Conservation (phyloP, 345 rosid species). For the Pistacia vera region DNA sequence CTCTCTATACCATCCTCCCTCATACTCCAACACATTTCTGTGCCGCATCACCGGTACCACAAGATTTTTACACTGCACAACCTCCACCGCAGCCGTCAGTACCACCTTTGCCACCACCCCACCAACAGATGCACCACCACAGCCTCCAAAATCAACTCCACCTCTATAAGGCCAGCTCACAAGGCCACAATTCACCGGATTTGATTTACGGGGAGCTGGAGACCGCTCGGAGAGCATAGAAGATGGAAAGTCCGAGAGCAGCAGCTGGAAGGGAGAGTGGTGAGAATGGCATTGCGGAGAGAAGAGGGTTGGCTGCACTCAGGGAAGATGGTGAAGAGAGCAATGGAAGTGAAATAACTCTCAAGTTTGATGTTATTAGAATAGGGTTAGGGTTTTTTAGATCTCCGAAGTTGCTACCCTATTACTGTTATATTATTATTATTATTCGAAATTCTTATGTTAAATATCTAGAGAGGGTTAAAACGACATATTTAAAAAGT, state of each 20-base stretch:
- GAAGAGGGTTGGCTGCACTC: conserved; percentile 66
- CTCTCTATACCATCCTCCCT: conserved; percentile 62
- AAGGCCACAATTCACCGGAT: conserved; percentile 54
- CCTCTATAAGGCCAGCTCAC: conserved; percentile 49
- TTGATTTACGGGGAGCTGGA: conserved; percentile 45
- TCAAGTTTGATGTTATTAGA: conserved; percentile 52
- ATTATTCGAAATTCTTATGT: conserved; percentile 21
- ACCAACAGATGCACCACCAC: conserved; percentile 46
- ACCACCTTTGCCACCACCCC: conserved; percentile 33
- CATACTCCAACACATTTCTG: conserved; percentile 71
- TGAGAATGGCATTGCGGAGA: conserved; percentile 52
- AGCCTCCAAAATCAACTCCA: conserved; percentile 61
- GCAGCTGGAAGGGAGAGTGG: conserved; percentile 75
- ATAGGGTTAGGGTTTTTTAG: conserved; percentile 31
- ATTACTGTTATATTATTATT: not conserved
- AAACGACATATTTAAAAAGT: conserved; percentile 28
- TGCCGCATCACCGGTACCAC: conserved; percentile 58
- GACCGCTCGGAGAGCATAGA: conserved; percentile 80
- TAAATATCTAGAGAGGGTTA: conserved; percentile 27
- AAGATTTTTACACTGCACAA: conserved; percentile 60
- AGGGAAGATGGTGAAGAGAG: conserved; percentile 78
- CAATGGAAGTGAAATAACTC: conserved; percentile 89
- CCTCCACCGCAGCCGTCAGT: conserved; percentile 13
- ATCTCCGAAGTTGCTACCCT: not conserved
- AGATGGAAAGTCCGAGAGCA: conserved; percentile 82